Base-by-base conservation (phyloP, 345 rosid species). In the Mangifera indica region DNA sequence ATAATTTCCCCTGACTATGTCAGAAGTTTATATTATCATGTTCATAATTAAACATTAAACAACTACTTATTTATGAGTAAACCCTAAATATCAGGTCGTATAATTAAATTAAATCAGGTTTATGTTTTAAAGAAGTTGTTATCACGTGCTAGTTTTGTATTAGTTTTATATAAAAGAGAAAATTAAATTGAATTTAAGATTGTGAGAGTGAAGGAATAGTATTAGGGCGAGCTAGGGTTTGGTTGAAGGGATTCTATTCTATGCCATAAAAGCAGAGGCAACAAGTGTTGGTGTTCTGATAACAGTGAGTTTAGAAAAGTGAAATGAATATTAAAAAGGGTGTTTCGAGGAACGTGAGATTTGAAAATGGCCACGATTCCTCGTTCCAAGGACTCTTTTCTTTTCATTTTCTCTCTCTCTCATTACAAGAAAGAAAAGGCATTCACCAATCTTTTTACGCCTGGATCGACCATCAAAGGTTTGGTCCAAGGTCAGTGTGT, bases 231-330 rank as follows among this genome's bases (percentile, higher is more conserved):
- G 18, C 17, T 12, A 60, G 40, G 40, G 63, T 60, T 60, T 5
- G 63, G 63, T 15, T 60, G 53, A 13, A 49, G 5, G 18, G 5
- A 3, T 2, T 15, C 44, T 22, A n/a, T n/a, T n/a, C n/a, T 29
- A 25, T 70, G 70, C 70, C 74, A 63, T 65, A 52, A 12, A 70
- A 70, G 54, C 12, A 49, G 71, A n/a, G 25, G 66, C 62, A 58
- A 44, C 67, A 57, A 71, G 20, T 32, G 54, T 10, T 21, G 17
- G 22, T 26, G 15, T 10, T 57, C 42, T 15, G 24, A 26, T 40
- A 8, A 25, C 46, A 55, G n/a, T 1, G 42, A 70, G 25, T 69
- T 44, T n/a, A n/a, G n/a, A n/a, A n/a, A 24, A 11, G 53, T 17
- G 29, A 67, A 3, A 67, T n/a, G n/a, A n/a, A 52, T 10, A 56